Percentiles rank a stretch among this genome's conserved stretches.
Evolutionary conservation across 352 stramenopile species (phyloP).

Genomic region (Globisporangium radiosum): DNA sequence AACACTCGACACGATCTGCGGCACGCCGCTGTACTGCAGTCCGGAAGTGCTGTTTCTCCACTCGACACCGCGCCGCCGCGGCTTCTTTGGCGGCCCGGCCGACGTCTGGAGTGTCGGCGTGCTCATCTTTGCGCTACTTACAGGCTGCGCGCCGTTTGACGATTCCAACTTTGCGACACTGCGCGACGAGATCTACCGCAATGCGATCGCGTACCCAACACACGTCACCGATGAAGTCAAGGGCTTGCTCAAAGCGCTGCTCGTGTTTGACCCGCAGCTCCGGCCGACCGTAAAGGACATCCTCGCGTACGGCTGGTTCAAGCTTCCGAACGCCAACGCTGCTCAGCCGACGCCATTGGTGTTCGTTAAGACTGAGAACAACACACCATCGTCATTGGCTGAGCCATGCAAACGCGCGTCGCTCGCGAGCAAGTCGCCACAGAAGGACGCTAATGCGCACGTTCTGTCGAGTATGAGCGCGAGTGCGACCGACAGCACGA

Average conservation of each 20-base stretch:
- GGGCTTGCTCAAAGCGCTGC: slow-evolving; percentile 57
- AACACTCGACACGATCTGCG: slow-evolving; percentile 16
- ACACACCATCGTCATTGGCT: not conserved
- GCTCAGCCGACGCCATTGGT: not conserved
- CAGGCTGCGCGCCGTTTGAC: slow-evolving; percentile 73
- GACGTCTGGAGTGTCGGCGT: slow-evolving; percentile 79
- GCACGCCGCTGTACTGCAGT: slow-evolving; percentile 75
- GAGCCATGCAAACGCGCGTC: not conserved
- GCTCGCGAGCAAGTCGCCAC: not conserved
- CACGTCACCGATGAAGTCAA: slow-evolving; percentile 59
- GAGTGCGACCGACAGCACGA: slow-evolving; percentile 49
- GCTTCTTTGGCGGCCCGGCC: slow-evolving; percentile 53
- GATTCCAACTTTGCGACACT: slow-evolving; percentile 65
- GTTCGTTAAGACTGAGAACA: too few relatives aligned
- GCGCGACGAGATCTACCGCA: slow-evolving; percentile 60
- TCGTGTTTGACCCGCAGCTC: slow-evolving; percentile 52
- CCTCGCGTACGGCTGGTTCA: slow-evolving; percentile 54
- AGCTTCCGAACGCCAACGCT: slow-evolving; percentile 9
- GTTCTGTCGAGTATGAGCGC: slow-evolving; percentile 39
- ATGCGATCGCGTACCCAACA: slow-evolving; percentile 55
- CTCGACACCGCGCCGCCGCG: slow-evolving; percentile 23
- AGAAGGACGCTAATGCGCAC: slow-evolving; percentile 19
- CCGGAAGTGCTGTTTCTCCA: slow-evolving; percentile 73
- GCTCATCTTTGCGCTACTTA: slow-evolving; percentile 78
- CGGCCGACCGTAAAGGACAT: slow-evolving; percentile 57